Base-by-base conservation (phyloP, 257 asterid genomes). In the Phtheirospermum japonicum region DNA sequence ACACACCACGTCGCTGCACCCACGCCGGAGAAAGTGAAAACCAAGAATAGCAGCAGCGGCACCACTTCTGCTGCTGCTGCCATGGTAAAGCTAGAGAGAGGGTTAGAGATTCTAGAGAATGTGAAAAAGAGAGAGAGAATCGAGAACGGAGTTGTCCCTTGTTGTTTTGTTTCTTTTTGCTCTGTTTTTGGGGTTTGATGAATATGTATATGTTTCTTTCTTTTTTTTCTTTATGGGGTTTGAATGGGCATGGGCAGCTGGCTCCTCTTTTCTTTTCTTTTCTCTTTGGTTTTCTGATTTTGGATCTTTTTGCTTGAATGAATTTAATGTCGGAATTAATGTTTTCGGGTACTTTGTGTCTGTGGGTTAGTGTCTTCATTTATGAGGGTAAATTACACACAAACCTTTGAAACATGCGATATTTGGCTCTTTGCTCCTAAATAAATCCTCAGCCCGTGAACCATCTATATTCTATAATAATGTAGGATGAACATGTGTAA, bases 1-100 rank as follows among this genome's bases (percentile, higher is more conserved):
- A 89, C 98, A 51, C 97, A 92, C 98, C 98, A 92, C n/a, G 86
- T 78, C 10, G 68, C 77, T 33, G 53, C 67, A 5, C 7, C 40
- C 11, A 2, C 46, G 23, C 57, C 23, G 67, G 13, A 50, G 33
- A 45, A 33, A 62, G 55, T 55, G 71, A 3, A 51, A 2, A 67
- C n/a, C 9, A 67, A 30, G 40, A 56, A 16, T 5, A 66, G 60
- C 33, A 75, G 18, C 26, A 57, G 46, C 17, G 40, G 39, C 69
- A 59, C 56, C 58, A 14, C 19, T 69, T 66, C 71, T 30, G 73
- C 72, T 40, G 57, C 61, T 68, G 52, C 30, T 6, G 55, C 30
- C 26, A n/a, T 45, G 51, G 58, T 33, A 9, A 45, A 58, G 63
- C 23, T 33, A 45, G 66, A 55, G 66, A 19, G n/a, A 19, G 18